These are phyloP conservation scores for Saccharomycopsis hybrid DNA, from an alignment of 1,139 yeast genomes.

Conservation along the genomic window DNA sequence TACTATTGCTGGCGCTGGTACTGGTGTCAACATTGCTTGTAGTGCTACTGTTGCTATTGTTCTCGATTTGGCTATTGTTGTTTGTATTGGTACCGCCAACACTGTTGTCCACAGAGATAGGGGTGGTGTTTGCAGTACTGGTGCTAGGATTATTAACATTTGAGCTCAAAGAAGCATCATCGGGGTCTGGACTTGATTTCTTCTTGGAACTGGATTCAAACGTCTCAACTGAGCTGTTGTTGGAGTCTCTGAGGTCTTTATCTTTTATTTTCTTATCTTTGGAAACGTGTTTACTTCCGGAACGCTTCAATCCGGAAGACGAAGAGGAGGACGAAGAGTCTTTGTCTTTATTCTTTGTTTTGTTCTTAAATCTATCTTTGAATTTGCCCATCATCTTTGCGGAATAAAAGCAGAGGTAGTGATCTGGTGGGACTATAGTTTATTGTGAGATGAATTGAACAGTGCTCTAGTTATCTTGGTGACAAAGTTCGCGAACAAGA, in stretches of 20 bases:
- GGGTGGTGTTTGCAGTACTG: no score
- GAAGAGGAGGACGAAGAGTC: constrained; percentile 1
- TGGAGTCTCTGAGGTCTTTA: no score
- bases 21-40: no score
- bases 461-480: no score
- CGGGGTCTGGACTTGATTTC: not conserved
- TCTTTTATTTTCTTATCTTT: constrained; percentile 18
- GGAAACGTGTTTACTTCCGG: constrained; percentile 20
- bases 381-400: constrained; percentile 22
- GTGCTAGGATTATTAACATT: no score
- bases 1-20: not conserved
- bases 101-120: not conserved
- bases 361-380: constrained; percentile 21
- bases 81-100: no score
- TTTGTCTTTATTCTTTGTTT: constrained; percentile 16
- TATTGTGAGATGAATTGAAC: no score
- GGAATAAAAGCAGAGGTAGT: no score
- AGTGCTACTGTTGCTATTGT: not conserved
- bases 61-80: no score
- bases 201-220: not conserved
- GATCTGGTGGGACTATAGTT: no score
- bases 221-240: not conserved
- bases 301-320: constrained; percentile 9
- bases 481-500: no score
- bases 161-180: not conserved